A percentile compares a stretch with the other conserved stretches of the same genome.
phyloP scores from a whole-genome alignment of 352 stramenopile genomes.

The Globisporangium spinosum region DNA sequence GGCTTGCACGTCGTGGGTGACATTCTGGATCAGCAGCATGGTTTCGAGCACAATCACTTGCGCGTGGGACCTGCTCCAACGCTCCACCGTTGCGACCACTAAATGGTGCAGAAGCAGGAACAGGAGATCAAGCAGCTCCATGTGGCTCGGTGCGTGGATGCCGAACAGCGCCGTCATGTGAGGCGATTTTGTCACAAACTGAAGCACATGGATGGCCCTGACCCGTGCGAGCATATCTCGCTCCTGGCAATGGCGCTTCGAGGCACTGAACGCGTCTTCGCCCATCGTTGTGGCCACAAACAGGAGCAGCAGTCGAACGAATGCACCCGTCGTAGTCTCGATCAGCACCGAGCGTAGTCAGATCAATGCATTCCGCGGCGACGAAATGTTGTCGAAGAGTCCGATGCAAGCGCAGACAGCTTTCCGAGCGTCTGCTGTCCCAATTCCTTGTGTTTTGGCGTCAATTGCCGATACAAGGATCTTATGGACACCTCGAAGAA shows the following conservation, averaged over 20 bases:
- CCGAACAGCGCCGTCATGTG: not conserved
- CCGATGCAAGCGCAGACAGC: not conserved
- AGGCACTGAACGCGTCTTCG: not conserved
- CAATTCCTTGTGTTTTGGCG: not conserved
- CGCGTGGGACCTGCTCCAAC: not conserved
- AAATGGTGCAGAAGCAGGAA: not conserved
- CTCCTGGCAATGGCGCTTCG: not conserved
- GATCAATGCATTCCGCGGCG: not conserved
- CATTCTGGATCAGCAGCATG: not conserved
- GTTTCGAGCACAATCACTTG: not conserved
- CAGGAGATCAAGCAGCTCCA: not conserved
- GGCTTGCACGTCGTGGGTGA: not conserved
- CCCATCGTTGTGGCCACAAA: not conserved
- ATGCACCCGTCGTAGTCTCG: not conserved
- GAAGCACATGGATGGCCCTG: not conserved
- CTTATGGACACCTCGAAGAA: not conserved
- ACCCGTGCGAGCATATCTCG: not conserved
- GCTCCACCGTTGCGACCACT: not conserved
- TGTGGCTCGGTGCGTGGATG: not conserved
- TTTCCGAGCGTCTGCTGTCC: not conserved
- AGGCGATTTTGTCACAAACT: not conserved
- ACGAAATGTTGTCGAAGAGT: not conserved
- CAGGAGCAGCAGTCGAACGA: not conserved
- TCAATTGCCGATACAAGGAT: not conserved
- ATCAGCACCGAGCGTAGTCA: not conserved